A percentile compares a stretch with the other conserved stretches of the same genome.
These are phyloP conservation scores for Peniophora sp. DNA, from an alignment of 1,284 basidiomycete species.

Conservation along the genomic window DNA sequence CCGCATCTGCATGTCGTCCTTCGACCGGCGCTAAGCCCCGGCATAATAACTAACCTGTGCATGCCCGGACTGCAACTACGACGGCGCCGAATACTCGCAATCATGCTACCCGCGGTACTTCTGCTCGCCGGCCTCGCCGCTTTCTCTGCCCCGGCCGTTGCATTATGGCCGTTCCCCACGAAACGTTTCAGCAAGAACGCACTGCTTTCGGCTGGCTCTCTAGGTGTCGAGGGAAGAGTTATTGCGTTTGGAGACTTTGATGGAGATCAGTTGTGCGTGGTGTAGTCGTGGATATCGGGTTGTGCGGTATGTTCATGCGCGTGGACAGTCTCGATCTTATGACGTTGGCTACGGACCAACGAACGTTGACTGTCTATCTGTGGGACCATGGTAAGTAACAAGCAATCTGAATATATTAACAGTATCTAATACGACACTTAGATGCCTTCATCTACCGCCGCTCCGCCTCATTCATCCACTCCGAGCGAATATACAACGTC, in stretches of 20 bases:
- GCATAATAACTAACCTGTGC: too few species aligned
- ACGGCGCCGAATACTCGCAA: slow-evolving; percentile 2
- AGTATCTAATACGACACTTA: slow-evolving; percentile 16
- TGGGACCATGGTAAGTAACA: slow-evolving; percentile 75
- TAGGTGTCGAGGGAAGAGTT: slow-evolving; percentile 75
- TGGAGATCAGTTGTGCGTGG: slow-evolving; percentile 85
- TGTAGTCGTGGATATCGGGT: background rate
- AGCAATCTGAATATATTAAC: background rate
- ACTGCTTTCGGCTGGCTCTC: slow-evolving; percentile 71
- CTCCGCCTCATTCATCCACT: slow-evolving; percentile 48
- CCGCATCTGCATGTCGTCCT: too few species aligned
- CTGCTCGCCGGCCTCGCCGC: slow-evolving; percentile 4
- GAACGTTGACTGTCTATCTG: slow-evolving; percentile 64
- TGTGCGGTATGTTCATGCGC: background rate
- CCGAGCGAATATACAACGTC: slow-evolving; percentile 61
- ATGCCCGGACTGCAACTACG: background rate
- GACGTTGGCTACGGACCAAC: slow-evolving; percentile 64
- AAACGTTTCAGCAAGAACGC: slow-evolving; percentile 86
- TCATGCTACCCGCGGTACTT: slow-evolving; percentile 5
- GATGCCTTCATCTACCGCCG: slow-evolving; percentile 57
- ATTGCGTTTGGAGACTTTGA: slow-evolving; percentile 93
- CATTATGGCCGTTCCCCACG: slow-evolving; percentile 75
- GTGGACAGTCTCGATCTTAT: slow-evolving; percentile 71
- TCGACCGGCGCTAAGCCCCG: too few species aligned
- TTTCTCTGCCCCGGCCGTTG: slow-evolving; percentile 8